These are phyloP conservation scores for Diatrype stigma DNA, from an alignment of 2,329 filamentous ascomycete species.

Conservation along the genomic window DNA sequence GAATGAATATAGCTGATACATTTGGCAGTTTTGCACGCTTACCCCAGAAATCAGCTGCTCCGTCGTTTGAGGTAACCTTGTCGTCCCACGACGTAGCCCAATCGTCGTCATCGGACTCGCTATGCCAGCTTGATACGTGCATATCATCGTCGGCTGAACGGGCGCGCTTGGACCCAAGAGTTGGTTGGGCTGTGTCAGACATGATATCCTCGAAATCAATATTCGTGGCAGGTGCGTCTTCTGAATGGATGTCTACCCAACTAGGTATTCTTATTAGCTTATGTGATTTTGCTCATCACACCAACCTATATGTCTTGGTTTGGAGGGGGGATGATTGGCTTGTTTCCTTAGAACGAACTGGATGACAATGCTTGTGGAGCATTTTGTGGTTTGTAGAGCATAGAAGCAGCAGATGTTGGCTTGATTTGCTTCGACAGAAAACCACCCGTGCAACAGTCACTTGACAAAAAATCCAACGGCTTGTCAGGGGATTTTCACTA, in stretches of 20 bases:
- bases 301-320: neutral
- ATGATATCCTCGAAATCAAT: too few relatives aligned
- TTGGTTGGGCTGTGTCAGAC: too few relatives aligned
- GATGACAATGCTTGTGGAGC: neutral
- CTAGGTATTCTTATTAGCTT: too few relatives aligned
- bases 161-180: too few relatives aligned
- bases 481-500: neutral
- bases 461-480: too few relatives aligned
- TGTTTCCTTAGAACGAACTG: neutral
- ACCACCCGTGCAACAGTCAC: neutral
- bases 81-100: neutral
- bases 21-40: conserved; percentile 27
- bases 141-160: too few relatives aligned
- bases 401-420: neutral
- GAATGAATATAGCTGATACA: conserved; percentile 75
- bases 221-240: too few relatives aligned
- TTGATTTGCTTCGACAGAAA: neutral
- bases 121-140: too few relatives aligned
- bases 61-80: conserved; percentile 27
- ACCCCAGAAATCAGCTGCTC: conserved; percentile 36
- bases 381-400: neutral
- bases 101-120: too few relatives aligned
- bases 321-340: too few relatives aligned
- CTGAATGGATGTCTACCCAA: too few relatives aligned
- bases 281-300: too few relatives aligned